Percentiles rank a stretch among this genome's conserved stretches.
Evolutionary conservation across 441 rosid species (phyloP).

Genomic region (Euphorbia schlechtendalii): DNA sequence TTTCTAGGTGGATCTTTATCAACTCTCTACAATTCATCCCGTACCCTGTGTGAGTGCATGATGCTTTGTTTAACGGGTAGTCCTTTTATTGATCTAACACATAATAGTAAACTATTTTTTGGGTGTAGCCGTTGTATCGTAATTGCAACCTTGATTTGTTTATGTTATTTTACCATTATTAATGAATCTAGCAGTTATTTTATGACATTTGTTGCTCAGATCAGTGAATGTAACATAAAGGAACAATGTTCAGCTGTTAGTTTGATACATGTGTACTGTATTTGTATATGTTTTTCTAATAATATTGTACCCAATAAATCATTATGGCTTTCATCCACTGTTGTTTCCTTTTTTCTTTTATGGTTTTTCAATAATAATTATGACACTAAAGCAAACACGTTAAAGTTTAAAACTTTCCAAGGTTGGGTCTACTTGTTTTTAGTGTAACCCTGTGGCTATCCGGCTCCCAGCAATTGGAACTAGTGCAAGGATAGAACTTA

Average conservation of each 20-base stretch:
- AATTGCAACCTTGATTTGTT: not conserved
- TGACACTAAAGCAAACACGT: too few relatives aligned
- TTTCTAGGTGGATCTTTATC: not conserved
- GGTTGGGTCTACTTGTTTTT: too few relatives aligned
- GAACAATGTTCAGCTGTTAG: not conserved
- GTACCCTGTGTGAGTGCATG: slow-evolving; percentile 15
- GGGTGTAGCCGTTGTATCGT: not conserved
- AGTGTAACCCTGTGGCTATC: too few relatives aligned
- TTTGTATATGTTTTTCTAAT: not conserved
- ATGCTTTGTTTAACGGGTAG: too few relatives aligned
- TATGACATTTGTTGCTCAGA: not conserved
- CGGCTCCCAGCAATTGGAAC: too few relatives aligned
- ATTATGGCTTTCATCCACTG: not conserved
- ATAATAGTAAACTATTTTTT: too few relatives aligned
- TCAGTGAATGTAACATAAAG: not conserved
- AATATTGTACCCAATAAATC: not conserved
- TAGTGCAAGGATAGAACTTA: too few relatives aligned
- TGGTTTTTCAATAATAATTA: too few relatives aligned
- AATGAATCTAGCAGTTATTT: not conserved
- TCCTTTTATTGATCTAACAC: too few relatives aligned
- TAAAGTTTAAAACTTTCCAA: too few relatives aligned
- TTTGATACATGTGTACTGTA: not conserved
- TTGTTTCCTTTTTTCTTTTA: not conserved
- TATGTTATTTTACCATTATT: not conserved
- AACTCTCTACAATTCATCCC: too few relatives aligned